Conservation (phyloP, 768 basidiomycete genomes). For the Neoboletus subvelutipes region DNA sequence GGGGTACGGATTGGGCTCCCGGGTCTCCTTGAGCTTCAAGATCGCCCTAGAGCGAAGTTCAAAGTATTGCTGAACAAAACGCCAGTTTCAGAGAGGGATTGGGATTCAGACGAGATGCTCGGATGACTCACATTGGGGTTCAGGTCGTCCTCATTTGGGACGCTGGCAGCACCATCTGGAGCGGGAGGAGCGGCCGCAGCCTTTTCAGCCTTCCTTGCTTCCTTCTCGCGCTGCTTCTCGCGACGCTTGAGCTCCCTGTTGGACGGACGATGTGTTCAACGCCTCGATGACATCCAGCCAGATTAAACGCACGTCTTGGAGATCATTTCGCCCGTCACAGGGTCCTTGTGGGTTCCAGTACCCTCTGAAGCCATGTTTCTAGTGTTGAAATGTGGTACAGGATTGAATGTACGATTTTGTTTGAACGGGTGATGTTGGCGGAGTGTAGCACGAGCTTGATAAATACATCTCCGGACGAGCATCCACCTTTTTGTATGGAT, state of each 20-base stretch:
- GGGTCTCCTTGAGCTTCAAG: conserved; percentile 77
- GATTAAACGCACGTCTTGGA: conserved; percentile 79
- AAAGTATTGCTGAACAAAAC: conserved; percentile 81
- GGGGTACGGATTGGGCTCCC: conserved; percentile 92
- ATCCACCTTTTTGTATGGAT: conserved; percentile 20
- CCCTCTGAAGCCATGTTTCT: conserved; percentile 41
- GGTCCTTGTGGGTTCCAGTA: conserved; percentile 58
- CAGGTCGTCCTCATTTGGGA: conserved; percentile 73
- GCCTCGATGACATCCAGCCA: conserved; percentile 12
- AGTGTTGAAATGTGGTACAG: conserved; percentile 2
- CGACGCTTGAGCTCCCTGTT: conserved; percentile 91
- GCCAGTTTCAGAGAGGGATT: conserved; percentile 35
- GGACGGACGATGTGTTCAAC: conserved; percentile 28
- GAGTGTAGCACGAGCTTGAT: conserved; percentile 12
- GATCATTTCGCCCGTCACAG: conserved; percentile 93
- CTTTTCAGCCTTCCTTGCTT: conserved; percentile 76
- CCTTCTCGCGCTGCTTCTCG: conserved; percentile 74
- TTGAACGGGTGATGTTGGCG: conserved; percentile 1
- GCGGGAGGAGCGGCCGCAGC: conserved; percentile 46
- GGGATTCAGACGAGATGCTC: conserved; percentile 37
- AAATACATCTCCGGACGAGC: conserved; percentile 26
- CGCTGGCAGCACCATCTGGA: conserved; percentile 41
- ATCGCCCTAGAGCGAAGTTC: conserved; percentile 90
- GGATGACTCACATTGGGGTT: conserved; percentile 76
- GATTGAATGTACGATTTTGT: not conserved